Percentiles rank a stretch among this genome's conserved stretches.
These are phyloP conservation scores for Trapa bicornis DNA, from an alignment of 345 rosid genomes.

Conservation along the genomic window DNA sequence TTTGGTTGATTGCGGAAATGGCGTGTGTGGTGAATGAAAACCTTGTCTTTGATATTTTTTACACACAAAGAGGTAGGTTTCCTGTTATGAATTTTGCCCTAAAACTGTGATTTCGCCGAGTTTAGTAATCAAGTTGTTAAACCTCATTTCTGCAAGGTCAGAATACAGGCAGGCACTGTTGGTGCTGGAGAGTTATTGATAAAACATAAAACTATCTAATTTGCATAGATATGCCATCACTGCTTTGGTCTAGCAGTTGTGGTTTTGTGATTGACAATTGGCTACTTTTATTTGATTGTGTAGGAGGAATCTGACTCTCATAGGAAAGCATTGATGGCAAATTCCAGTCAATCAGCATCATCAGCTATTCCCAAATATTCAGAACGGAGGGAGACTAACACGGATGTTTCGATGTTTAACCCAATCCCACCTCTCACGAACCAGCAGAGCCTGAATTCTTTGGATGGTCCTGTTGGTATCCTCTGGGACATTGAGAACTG, in stretches of 20 bases:
- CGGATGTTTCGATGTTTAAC: conserved; percentile 23
- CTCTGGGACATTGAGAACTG: conserved; percentile 98
- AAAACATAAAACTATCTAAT: not conserved
- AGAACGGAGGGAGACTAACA: conserved; percentile 14
- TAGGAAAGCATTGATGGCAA: conserved; percentile 21
- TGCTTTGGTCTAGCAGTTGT: not conserved
- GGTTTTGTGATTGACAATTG: not conserved
- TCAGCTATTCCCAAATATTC: conserved; percentile 16
- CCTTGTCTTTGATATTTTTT: not conserved
- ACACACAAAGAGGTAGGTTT: not conserved
- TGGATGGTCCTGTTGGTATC: conserved; percentile 65
- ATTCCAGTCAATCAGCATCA: conserved; percentile 16
- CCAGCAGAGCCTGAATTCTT: conserved; percentile 24
- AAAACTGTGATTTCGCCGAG: not conserved
- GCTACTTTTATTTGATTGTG: not conserved
- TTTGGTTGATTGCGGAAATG: not conserved
- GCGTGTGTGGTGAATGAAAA: not conserved
- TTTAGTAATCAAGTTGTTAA: not conserved
- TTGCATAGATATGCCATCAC: not conserved
- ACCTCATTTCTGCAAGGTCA: not conserved
- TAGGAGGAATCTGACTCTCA: conserved; percentile 9
- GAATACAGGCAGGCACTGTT: not conserved
- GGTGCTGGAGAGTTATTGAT: not conserved
- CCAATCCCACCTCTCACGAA: conserved; percentile 18
- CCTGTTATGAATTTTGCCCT: not conserved